Conservation (phyloP, 2,329 filamentous ascomycete species). For the Nannizzia gypsea region DNA sequence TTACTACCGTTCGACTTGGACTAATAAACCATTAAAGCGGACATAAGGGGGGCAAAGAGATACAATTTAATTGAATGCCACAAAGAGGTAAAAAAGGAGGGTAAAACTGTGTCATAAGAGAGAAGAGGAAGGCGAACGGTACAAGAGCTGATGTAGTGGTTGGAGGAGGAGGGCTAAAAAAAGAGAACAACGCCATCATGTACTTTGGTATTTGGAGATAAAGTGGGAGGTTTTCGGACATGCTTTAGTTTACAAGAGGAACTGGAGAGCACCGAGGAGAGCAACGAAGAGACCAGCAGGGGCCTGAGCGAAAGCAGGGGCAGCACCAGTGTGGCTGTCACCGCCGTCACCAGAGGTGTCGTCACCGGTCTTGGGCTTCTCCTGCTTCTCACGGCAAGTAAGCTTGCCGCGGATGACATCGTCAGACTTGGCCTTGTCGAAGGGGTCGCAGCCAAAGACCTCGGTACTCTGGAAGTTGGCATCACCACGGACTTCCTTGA, state of each 20-base stretch:
- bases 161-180: too few species aligned
- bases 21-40: constrained; percentile 2
- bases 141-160: too few species aligned
- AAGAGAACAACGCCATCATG: not conserved
- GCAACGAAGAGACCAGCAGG: not conserved
- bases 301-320: constrained; percentile 18
- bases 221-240: not conserved
- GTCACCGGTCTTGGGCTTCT: constrained; percentile 27
- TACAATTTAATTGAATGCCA: constrained; percentile 4
- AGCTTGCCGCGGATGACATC: constrained; percentile 38
- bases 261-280: constrained; percentile 1
- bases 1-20: constrained; percentile 2
- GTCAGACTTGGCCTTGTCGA: constrained; percentile 28
- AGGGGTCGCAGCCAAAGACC: constrained; percentile 48
- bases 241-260: constrained; percentile 5
- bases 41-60: not conserved
- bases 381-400: constrained; percentile 31
- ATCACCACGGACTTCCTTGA: constrained; percentile 58
- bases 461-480: constrained; percentile 58
- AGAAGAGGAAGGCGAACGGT: not conserved
- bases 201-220: not conserved
- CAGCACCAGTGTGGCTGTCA: constrained; percentile 20
- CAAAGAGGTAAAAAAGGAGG: not conserved
- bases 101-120: not conserved
- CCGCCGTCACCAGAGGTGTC: constrained; percentile 19